A percentile compares a stretch with the other conserved stretches of the same genome.
phyloP scores from a whole-genome alignment of 495 filamentous ascomycete genomes.

The Xylaria curta region DNA sequence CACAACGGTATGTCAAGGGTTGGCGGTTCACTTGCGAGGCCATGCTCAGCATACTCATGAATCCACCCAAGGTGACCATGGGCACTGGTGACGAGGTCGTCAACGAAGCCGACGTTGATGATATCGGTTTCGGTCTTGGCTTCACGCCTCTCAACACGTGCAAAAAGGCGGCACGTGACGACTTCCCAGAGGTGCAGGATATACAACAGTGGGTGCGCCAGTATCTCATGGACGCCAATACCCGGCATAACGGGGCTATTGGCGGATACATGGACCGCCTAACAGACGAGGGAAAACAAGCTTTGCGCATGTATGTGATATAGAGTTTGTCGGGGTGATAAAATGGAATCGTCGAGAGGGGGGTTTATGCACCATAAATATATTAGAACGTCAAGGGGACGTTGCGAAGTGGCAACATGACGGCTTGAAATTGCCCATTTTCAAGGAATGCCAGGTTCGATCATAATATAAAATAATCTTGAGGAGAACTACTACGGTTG shows the following conservation, averaged over 20 bases:
- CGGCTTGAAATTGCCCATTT: not conserved
- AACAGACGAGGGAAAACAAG: constrained; percentile 46
- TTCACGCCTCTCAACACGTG: constrained; percentile 93
- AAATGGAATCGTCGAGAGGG: not conserved
- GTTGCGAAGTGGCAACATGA: not conserved
- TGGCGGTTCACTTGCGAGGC: constrained; percentile 88
- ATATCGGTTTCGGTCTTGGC: constrained; percentile 90
- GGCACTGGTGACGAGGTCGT: constrained; percentile 73
- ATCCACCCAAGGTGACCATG: constrained; percentile 74
- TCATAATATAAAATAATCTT: not conserved
- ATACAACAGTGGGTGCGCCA: constrained; percentile 79
- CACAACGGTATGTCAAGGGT: constrained; percentile 75
- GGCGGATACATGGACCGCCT: constrained; percentile 48
- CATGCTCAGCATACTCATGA: constrained; percentile 84
- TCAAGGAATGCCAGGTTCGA: not conserved
- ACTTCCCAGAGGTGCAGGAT: constrained; percentile 81
- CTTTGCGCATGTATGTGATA: constrained; percentile 49
- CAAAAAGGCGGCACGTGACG: constrained; percentile 68
- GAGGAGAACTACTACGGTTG: not conserved
- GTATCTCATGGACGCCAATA: constrained; percentile 65
- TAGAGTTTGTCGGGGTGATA: not conserved
- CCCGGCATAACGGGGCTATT: constrained; percentile 48
- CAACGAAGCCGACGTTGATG: constrained; percentile 86
- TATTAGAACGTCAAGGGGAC: not conserved
- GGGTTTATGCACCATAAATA: not conserved